Evolutionary conservation across 495 filamentous ascomycete species (phyloP), one percentile per base, ranked within the genome.

Genomic region (Podospora comata): DNA sequence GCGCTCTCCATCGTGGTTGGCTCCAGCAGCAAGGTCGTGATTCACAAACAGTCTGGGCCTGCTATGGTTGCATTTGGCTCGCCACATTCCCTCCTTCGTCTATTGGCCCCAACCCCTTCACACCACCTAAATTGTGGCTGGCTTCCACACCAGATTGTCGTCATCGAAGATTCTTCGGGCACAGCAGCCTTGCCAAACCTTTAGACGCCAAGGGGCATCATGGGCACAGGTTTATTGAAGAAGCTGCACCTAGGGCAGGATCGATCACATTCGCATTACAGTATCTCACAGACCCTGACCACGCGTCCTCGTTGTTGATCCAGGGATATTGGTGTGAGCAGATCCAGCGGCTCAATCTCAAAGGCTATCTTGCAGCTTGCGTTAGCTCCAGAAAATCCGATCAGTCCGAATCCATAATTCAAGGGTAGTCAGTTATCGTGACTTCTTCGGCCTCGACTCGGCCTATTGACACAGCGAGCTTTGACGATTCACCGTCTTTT

Each of bases 351-450:
- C 55, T 18, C n/a, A 20, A 26, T 58, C 55, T 58, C 15, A 58
- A 26, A 58, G 55, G 20, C 55, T 20, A 58, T 58, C 55, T 58
- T 58, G 55, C 55, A 58, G 55, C 19, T 19, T 58, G 55, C 55
- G 20, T 58, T 58, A 58, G 55, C 55, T 58, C n/a, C 5, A 58
- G 55, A 26, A 26, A 26, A 58, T 26, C 55, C 55, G 5, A 58
- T 19, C 55, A 26, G 23, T 58, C 55, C 13, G 39, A 48, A 48
- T 48, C 39, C 15, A 11, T 11, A 48, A 48, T 48, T 13, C 39
- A 48, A 11, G 39, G 39, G 39, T 48, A 48, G 39, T 16, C 39
- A 7, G 39, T 48, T 48, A 48, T 48, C 39, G 0, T 32, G 39
- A 6, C 39, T 11, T 16, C 39, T 16, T 48, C 3, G 39, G 39